Evolutionary conservation across 2,329 filamentous ascomycete genomes (phyloP), one percentile per base, ranked within the genome.

Genomic region (Fonsecaea pedrosoi): DNA sequence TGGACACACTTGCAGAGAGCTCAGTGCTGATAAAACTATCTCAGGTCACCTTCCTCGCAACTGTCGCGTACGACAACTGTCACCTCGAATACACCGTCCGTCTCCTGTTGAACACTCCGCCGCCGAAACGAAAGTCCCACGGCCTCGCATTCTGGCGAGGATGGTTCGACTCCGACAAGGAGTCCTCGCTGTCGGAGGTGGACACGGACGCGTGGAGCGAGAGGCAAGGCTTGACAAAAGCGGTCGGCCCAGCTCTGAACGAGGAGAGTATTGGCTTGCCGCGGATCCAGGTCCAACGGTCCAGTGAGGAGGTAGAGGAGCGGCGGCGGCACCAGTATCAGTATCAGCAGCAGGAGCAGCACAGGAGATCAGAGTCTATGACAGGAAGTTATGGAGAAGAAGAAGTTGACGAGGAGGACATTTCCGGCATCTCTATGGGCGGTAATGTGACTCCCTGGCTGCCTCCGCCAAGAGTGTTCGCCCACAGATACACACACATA

Each of bases 1-100:
- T 50, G 45, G 45, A 50, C 45, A 25, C n/a, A 50, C 21, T 50
- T 50, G 21, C 15, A 50, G 15, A n/a, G 13, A 50, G 1, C 45
- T 10, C 25, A 18, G 45, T 15, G 5, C 45, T 50, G 1, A 50
- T 25, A 25, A 15, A 9, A 7, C 1, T n/a, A 0, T 18, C 21
- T 12, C 55, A 58, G 55, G 55, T 64, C 35, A 25, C 59, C 38
- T 58, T 40, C 54, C 18, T 64, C 7, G 25, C 21, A 30, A 64
- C 62, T 30, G 54, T 64, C 54, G 35, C 62, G 6, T 64, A 64
- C 25, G 62, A 64, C 62, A 30, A n/a, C 54, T 64, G 59, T 32
- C 62, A 64, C 38, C 62, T 64, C 15, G 62, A 64, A 21, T 53
- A 64, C 40, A 64, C 62, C 4, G 32, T 64, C 5, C 25, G 32